Conservation (phyloP, 1,284 basidiomycete species). For the Ceratobasidium sp. region DNA sequence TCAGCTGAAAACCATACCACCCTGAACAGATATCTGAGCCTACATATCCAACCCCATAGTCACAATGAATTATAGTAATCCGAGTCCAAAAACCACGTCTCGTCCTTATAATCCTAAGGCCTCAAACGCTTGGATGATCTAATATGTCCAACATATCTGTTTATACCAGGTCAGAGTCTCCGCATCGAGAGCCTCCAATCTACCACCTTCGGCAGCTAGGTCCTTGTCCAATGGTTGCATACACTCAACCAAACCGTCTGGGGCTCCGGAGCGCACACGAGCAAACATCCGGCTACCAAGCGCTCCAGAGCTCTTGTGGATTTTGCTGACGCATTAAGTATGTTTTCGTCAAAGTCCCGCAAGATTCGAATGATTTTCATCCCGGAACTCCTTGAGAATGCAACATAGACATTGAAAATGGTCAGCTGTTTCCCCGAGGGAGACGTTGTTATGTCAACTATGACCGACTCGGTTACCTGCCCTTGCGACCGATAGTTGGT, state of each 20-base stretch:
- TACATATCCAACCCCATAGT: too few relatives aligned
- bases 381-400: constrained; percentile 56
- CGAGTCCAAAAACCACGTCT: too few relatives aligned
- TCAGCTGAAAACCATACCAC: too few relatives aligned
- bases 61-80: too few relatives aligned
- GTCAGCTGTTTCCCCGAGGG: constrained; percentile 52
- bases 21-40: too few relatives aligned
- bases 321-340: not conserved
- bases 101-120: too few relatives aligned
- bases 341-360: constrained; percentile 51
- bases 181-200: not conserved
- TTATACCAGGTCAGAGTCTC: not conserved
- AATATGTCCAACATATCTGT: too few relatives aligned
- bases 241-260: too few relatives aligned
- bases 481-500: constrained; percentile 57
- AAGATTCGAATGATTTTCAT: constrained; percentile 53
- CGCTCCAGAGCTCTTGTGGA: too few relatives aligned
- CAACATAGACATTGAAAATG: constrained; percentile 57
- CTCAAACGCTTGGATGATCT: too few relatives aligned
- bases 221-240: not conserved
- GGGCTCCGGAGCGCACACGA: too few relatives aligned
- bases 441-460: constrained; percentile 55
- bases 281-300: too few relatives aligned
- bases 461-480: constrained; percentile 54
- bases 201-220: not conserved